Evolutionary conservation across 2,329 filamentous ascomycete species (phyloP), one percentile per base, ranked within the genome.

Genomic region (Paraphoma chrysanthemicola): DNA sequence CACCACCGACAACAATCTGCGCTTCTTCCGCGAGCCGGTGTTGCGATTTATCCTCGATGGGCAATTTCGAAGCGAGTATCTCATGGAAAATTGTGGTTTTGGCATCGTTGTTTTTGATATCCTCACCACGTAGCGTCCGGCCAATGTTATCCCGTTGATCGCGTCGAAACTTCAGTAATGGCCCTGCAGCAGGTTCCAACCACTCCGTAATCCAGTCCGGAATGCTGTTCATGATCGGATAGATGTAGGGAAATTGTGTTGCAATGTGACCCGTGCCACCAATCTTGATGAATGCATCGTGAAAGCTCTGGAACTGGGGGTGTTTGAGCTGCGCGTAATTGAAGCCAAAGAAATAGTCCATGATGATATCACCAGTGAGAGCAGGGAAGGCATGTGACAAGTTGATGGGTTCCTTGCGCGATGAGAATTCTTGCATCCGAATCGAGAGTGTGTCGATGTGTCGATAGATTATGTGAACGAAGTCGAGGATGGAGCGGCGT

Each of bases 341-440:
- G 63, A 75, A 72, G 11, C 73, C 72, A 45, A 74, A 74, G 58
- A 73, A 74, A 55, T 81, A 81, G 50, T 79, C 72, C 56, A 79
- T 80, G 59, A 83, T 79, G 44, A 82, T 75, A 31, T 82, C 80
- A 31, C 79, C 79, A 1, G 78, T 78, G 44, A 78, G 70, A 17
- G 78, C 79, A 18, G 73, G 77, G 48, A 78, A 79, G 0, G 76
- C 68, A 53, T 67, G 53, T 11, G 60, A 63, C 29, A 75, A 53
- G 47, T 72, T 74, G 45, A 74, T 41, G 3, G 71, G 68, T 56
- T 72, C 67, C 47, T 73, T 70, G 42, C 66, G 56, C 7, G 54
- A 57, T 49, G 71, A 69, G 59, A 71, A 74, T 46, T 71, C 71
- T 46, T 67, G 66, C 60, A 72, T 70, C 30, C 71, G 69, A 12